Conservation (phyloP, 225 moss, liverwort and hornwort species). For the Polytrichum formosum region DNA sequence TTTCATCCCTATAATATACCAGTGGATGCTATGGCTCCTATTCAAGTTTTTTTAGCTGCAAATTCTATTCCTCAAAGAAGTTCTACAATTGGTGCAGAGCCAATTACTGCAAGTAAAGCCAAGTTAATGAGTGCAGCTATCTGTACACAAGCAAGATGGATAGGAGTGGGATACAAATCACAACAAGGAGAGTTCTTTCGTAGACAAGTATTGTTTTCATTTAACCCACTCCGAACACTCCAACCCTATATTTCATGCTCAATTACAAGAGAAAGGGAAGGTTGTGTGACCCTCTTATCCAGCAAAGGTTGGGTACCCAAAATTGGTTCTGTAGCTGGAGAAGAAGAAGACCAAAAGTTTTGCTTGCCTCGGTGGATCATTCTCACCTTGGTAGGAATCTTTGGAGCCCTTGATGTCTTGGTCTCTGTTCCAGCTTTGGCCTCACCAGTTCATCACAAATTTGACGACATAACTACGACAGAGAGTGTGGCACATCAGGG, state of each 20-base stretch:
- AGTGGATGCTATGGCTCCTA: no score
- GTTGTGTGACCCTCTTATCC: neutral
- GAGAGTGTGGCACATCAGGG: slow-evolving; percentile 5
- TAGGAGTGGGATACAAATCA: neutral
- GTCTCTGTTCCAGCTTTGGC: slow-evolving; percentile 11
- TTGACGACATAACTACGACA: slow-evolving; percentile 22
- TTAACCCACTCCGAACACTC: neutral
- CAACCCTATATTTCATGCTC: neutral
- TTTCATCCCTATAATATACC: no score
- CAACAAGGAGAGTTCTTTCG: neutral
- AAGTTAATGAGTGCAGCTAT: neutral
- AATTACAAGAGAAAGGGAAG: neutral
- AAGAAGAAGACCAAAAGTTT: neutral
- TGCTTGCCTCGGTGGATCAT: slow-evolving; percentile 14
- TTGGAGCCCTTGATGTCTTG: slow-evolving; percentile 26
- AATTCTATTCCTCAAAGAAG: no score
- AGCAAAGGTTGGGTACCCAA: neutral
- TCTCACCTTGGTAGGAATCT: slow-evolving; percentile 27
- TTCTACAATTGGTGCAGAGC: no score
- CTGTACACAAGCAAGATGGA: neutral
- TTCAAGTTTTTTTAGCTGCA: no score
- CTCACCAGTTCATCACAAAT: slow-evolving; percentile 23
- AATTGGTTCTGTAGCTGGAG: neutral
- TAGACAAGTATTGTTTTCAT: neutral
- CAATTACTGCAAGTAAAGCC: no score